Evolutionary conservation across 441 rosid genomes (phyloP), one percentile per base, ranked within the genome.

Genomic region (Cnidoscolus chayamansa): DNA sequence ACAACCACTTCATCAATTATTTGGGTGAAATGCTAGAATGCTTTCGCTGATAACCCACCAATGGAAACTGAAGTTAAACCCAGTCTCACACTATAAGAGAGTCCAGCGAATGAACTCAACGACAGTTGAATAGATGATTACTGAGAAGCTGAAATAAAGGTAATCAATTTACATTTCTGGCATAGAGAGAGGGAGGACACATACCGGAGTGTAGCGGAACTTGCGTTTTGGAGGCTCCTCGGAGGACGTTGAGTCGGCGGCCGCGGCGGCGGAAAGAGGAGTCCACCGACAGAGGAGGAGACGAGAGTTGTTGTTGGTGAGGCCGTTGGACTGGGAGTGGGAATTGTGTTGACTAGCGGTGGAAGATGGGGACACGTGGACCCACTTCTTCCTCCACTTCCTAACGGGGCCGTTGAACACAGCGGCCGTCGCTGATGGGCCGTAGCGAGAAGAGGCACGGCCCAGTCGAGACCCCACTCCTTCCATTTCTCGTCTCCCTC

Each of bases 351-450:
- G 66, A 80, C 65, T 78, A 72, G 84, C 78, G 48, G 67, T 30
- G 49, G 67, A 2, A 53, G 90, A 85, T 61, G 86, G 90, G 1
- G 94, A 82, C 65, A 94, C 92, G 76, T 93, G 94, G 86, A 95
- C 86, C 99, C 99, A 95, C 81, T 88, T 89, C 88, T 89, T 91
- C 90, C 86, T 92, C 99, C 99, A 95, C 83, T 83, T 92, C 84
- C 98, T 89, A 17, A 95, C 99, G 72, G 97, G 97, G 1, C 99
- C 98, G 31, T 81, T 91, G 81, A 95, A 90, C 54, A 89, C 96
- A 59, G 97, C 80, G 2, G 83, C 63, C 67, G 91, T 71, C 30
- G 94, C 63, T 7, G 98, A 82, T 17, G 95, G 94, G 72, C 97
- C 96, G 74, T 90, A 91, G 67, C 99, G 93, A 13, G 98, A 86